Conservation (phyloP, 2,329 filamentous ascomycete species). For the Hymenoscyphus fraxineus region DNA sequence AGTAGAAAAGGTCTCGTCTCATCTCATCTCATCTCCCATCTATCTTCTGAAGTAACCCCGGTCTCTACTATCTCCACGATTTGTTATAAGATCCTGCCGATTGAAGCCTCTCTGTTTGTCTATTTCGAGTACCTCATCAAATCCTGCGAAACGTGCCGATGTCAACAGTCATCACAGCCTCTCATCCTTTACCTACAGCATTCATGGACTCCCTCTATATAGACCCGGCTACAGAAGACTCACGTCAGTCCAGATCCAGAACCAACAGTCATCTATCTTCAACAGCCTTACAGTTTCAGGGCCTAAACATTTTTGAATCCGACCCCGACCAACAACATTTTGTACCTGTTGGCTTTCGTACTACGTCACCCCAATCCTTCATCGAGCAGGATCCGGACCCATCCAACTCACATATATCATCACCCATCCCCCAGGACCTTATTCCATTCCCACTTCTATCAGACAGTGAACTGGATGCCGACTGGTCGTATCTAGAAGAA, state of each 20-base stretch:
- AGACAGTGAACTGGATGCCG: conserved; percentile 28
- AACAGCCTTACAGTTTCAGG: conserved; percentile 31
- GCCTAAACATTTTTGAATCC: conserved; percentile 28
- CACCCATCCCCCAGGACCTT: conserved; percentile 27
- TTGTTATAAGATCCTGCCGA: conserved; percentile 24
- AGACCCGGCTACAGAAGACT: conserved; percentile 32
- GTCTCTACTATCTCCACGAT: conserved; percentile 21
- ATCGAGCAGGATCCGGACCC: conserved; percentile 21
- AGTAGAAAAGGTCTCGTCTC: conserved; percentile 31
- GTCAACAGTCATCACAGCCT: conserved; percentile 31
- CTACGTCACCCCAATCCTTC: conserved; percentile 20
- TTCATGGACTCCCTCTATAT: conserved; percentile 35
- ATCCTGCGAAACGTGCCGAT: conserved; percentile 30
- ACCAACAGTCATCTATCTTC: conserved; percentile 33
- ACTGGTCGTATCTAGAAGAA: conserved; percentile 30
- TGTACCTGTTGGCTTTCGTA: conserved; percentile 22
- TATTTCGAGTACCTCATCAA: conserved; percentile 29
- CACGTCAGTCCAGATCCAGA: conserved; percentile 34
- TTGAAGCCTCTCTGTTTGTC: conserved; percentile 18
- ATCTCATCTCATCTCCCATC: conserved; percentile 22
- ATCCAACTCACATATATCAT: conserved; percentile 24
- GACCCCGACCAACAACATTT: conserved; percentile 18
- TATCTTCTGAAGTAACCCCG: conserved; percentile 16
- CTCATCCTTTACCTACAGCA: conserved; percentile 16
- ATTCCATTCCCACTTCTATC: conserved; percentile 31